These are phyloP conservation scores for Colletotrichum sp. DNA, from an alignment of 2,329 filamentous ascomycete genomes.

Conservation along the genomic window DNA sequence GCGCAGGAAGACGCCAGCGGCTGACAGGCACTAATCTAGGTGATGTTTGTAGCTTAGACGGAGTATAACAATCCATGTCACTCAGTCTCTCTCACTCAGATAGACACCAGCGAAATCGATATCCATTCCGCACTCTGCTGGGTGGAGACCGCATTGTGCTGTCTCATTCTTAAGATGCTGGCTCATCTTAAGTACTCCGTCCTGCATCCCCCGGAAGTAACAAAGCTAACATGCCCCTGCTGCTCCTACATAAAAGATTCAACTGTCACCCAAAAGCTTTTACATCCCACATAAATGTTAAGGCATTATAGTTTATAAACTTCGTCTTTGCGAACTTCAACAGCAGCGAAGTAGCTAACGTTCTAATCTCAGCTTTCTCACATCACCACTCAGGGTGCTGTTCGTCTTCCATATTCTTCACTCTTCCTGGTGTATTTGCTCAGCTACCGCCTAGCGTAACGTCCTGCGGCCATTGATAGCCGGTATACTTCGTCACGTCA, in stretches of 20 bases:
- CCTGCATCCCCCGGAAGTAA: background rate
- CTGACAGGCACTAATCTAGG: rapidly evolving
- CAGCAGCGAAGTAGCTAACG: too few relatives aligned
- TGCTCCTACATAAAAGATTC: background rate
- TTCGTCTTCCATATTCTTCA: background rate
- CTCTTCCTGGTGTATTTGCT: background rate
- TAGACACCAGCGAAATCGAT: background rate
- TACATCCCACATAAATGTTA: too few relatives aligned
- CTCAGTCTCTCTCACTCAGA: background rate
- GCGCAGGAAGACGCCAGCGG: background rate
- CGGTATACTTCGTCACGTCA: too few relatives aligned
- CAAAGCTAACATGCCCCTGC: rapidly evolving
- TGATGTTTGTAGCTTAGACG: background rate
- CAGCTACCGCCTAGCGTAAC: too few relatives aligned
- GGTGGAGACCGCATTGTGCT: background rate
- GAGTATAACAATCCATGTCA: background rate
- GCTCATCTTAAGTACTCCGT: background rate
- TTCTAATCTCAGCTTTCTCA: too few relatives aligned
- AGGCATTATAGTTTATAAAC: too few relatives aligned
- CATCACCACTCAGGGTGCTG: too few relatives aligned
- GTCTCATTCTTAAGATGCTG: background rate
- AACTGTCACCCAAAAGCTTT: background rate
- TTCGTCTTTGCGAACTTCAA: too few relatives aligned
- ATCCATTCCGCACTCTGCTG: background rate
- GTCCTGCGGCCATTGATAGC: too few relatives aligned